Evolutionary conservation across 306 rosid species (phyloP).

Genomic region (Cucurbita pepo): DNA sequence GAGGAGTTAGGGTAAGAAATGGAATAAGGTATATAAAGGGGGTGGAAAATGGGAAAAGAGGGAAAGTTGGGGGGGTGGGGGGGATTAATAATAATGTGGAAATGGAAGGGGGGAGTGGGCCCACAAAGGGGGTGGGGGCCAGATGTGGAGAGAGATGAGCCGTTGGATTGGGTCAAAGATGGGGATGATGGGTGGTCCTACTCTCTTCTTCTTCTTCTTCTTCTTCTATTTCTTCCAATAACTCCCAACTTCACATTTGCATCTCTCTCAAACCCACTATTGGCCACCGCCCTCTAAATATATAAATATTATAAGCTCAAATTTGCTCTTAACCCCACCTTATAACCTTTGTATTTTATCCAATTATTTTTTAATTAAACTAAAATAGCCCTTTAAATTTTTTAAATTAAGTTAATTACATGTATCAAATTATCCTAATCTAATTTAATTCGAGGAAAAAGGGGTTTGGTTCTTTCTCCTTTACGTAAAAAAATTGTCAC

Average conservation of each 20-base stretch:
- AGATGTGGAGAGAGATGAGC: not conserved
- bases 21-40: not conserved
- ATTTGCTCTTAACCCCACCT: too few species aligned
- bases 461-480: too few species aligned
- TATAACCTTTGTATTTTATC: too few species aligned
- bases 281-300: not conserved
- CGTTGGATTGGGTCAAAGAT: slow-evolving; percentile 2
- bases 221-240: not conserved
- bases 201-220: not conserved
- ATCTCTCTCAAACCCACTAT: not conserved
- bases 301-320: not conserved
- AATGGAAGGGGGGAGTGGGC: not conserved
- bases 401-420: too few species aligned
- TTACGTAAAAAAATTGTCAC: too few species aligned
- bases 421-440: too few species aligned
- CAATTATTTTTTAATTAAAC: too few species aligned
- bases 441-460: too few species aligned
- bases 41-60: not conserved
- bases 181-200: not conserved
- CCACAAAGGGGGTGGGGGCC: not conserved
- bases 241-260: not conserved
- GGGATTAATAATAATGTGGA: not conserved
- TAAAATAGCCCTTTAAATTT: too few species aligned
- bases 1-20: not conserved
- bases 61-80: not conserved